A percentile compares a stretch with the other conserved stretches of the same genome.
phyloP scores from a whole-genome alignment of 2,329 filamentous ascomycete genomes.

The Penicillium psychrosexuale region DNA sequence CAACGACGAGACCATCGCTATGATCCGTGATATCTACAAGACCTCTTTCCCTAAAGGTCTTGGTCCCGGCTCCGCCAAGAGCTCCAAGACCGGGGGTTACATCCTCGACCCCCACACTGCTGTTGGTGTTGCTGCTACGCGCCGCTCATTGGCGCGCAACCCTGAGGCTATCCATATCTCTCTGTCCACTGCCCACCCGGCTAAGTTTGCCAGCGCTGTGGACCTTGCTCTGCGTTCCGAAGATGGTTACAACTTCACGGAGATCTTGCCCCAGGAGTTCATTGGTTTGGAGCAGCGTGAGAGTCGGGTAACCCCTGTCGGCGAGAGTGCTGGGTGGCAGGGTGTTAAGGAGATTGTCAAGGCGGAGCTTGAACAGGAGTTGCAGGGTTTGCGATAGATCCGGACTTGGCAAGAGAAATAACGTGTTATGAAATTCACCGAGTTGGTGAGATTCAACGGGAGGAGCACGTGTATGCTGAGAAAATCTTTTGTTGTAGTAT shows the following conservation, averaged over 20 bases:
- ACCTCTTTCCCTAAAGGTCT: conserved; percentile 52
- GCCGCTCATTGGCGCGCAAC: conserved; percentile 62
- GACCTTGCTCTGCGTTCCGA: conserved; percentile 70
- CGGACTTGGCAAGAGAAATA: not conserved
- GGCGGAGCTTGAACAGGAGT: not conserved
- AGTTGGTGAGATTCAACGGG: not conserved
- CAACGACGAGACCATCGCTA: conserved; percentile 64
- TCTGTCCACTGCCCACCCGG: conserved; percentile 89
- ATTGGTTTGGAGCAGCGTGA: conserved; percentile 67
- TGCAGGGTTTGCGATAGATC: not conserved
- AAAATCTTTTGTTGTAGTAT: not conserved
- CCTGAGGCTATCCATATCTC: conserved; percentile 66
- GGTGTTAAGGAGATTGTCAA: conserved; percentile 1
- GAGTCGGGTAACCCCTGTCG: not conserved
- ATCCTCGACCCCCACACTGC: conserved; percentile 91
- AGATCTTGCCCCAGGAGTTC: conserved; percentile 79
- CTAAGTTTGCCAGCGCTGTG: conserved; percentile 87
- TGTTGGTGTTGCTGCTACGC: conserved; percentile 75
- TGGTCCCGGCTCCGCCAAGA: conserved; percentile 29
- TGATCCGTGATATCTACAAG: conserved; percentile 58
- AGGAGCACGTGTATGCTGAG: not conserved
- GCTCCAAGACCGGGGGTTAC: conserved; percentile 59
- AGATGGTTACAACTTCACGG: conserved; percentile 70
- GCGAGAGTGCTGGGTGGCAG: not conserved
- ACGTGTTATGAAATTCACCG: no score